Evolutionary conservation across 169 alveolate species (phyloP).

Genomic region (Eimeria sp.): DNA sequence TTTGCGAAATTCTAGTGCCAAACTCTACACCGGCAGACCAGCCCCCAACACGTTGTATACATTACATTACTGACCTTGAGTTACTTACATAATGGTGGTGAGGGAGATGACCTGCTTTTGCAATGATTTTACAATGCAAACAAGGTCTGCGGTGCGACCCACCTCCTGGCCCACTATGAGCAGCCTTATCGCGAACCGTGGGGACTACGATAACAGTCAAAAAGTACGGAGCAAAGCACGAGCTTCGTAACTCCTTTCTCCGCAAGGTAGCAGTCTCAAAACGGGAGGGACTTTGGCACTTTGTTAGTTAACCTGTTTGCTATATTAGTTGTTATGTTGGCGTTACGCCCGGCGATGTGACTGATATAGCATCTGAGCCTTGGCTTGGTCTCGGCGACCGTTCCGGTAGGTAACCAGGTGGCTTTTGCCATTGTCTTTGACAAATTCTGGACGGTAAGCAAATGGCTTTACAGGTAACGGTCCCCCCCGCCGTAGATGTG

Average conservation of each 20-base stretch:
- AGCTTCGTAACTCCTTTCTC: too few relatives aligned
- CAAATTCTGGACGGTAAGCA: neutral
- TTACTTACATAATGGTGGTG: neutral
- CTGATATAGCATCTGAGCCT: neutral
- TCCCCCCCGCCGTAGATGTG: neutral
- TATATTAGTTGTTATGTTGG: too few relatives aligned
- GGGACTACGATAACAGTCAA: neutral
- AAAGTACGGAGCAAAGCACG: neutral
- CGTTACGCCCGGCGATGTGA: neutral
- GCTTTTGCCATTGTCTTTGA: neutral
- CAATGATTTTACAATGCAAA: neutral
- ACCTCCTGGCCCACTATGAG: neutral
- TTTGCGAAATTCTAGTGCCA: too few relatives aligned
- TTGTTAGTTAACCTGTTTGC: too few relatives aligned
- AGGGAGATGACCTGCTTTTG: neutral
- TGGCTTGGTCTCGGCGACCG: neutral
- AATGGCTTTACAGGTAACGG: neutral
- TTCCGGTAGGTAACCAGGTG: neutral
- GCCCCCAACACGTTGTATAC: too few relatives aligned
- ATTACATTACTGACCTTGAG: too few relatives aligned
- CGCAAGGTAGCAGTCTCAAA: too few relatives aligned
- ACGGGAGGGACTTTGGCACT: too few relatives aligned
- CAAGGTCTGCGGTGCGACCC: neutral
- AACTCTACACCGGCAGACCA: too few relatives aligned
- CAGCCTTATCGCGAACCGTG: neutral